phyloP scores from a whole-genome alignment of 2,329 filamentous ascomycete species.

The Ceratocystis lukuohia region DNA sequence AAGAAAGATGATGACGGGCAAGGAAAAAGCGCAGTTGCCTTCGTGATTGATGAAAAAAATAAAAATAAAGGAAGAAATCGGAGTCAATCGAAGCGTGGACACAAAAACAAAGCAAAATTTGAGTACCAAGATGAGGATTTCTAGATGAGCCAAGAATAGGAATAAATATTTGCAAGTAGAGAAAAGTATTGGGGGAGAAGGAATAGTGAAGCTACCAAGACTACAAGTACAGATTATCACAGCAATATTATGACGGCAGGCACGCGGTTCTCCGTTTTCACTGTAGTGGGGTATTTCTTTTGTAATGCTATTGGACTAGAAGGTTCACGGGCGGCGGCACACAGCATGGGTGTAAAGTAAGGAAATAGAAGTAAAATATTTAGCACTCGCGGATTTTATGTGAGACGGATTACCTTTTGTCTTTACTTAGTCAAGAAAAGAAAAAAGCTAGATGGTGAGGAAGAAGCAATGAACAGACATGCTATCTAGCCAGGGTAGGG shows the following conservation, averaged over 20 bases:
- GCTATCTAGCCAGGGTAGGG: not conserved
- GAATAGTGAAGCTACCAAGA: not conserved
- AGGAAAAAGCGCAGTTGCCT: not conserved
- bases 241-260: conserved; percentile 3
- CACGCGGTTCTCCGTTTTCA: not conserved
- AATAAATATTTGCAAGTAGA: not conserved
- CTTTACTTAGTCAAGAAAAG: no score
- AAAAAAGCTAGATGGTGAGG: no score
- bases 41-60: not conserved
- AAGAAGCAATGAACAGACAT: not conserved
- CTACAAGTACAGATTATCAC: not conserved
- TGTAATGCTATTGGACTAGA: not conserved
- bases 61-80: not conserved
- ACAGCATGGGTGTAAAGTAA: no score
- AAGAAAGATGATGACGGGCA: not conserved
- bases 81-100: not conserved
- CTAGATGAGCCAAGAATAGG: not conserved
- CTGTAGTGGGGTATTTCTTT: not conserved
- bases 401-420: no score
- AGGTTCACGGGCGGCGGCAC: not conserved
- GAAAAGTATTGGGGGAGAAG: not conserved
- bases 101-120: not conserved
- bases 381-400: no score
- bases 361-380: no score
- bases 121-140: not conserved